phyloP scores from a whole-genome alignment of 2,329 filamentous ascomycete species.

The Microdochium nivale region DNA sequence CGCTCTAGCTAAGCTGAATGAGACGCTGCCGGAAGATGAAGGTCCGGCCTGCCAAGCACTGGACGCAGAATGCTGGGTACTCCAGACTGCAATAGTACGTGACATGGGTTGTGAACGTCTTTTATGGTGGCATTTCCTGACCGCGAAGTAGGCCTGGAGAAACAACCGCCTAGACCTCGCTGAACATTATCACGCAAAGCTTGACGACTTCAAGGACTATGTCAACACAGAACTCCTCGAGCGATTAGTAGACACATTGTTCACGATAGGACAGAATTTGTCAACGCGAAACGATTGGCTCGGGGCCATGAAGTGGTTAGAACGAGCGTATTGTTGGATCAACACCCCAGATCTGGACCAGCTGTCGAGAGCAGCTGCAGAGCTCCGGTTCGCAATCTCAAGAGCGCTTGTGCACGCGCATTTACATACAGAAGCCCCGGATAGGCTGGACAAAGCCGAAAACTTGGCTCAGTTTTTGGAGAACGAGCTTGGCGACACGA shows the following conservation, averaged over 20 bases:
- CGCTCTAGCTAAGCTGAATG: constrained; percentile 21
- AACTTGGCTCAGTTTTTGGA: constrained; percentile 54
- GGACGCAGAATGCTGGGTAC: constrained; percentile 53
- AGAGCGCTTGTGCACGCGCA: constrained; percentile 52
- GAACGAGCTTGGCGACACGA: constrained; percentile 52
- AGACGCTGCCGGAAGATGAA: constrained; percentile 19
- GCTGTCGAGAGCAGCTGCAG: constrained; percentile 49
- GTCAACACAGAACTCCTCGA: constrained; percentile 46
- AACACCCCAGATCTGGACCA: constrained; percentile 43
- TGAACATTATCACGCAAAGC: constrained; percentile 66
- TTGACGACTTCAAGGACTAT: constrained; percentile 26
- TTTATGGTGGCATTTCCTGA: constrained; percentile 6
- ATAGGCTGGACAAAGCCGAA: constrained; percentile 41
- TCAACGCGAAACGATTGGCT: constrained; percentile 40
- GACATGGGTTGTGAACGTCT: constrained; percentile 1
- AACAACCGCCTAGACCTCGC: constrained; percentile 66
- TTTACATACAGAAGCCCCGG: constrained; percentile 34
- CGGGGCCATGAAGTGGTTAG: constrained; percentile 63
- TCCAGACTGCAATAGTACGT: constrained; percentile 59
- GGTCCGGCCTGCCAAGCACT: constrained; percentile 23
- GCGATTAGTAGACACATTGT: constrained; percentile 57
- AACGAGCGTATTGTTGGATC: constrained; percentile 54
- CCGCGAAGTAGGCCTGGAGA: constrained; percentile 55
- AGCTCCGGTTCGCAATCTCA: constrained; percentile 58
- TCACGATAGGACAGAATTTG: constrained; percentile 60